Conservation (phyloP, 1,139 yeast genomes). For the Suhomyces anneliseae region DNA sequence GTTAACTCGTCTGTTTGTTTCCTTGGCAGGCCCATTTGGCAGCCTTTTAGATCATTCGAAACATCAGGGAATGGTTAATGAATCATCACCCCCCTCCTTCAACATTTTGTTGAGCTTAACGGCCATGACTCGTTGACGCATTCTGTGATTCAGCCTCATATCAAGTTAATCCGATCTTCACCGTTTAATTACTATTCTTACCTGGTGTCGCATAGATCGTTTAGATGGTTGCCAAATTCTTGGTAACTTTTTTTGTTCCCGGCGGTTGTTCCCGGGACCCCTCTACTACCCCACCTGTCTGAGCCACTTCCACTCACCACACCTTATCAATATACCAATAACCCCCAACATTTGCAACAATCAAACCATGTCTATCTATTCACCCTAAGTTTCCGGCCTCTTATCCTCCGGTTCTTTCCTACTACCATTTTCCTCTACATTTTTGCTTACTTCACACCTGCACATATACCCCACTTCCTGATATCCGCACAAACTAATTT, state of each 20-base stretch:
- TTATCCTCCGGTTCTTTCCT: not conserved
- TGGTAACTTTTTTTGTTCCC: not conserved
- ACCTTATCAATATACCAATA: not conserved
- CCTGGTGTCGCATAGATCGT: too few species aligned
- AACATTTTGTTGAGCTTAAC: too few species aligned
- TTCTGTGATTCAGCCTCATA: too few species aligned
- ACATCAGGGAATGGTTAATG: too few species aligned
- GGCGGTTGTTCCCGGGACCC: conserved; percentile 7
- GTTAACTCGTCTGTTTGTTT: too few species aligned
- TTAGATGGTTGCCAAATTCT: too few species aligned
- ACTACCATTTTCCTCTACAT: not conserved
- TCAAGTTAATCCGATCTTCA: too few species aligned
- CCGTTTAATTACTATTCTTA: too few species aligned
- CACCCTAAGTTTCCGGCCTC: not conserved
- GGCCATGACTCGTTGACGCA: too few species aligned
- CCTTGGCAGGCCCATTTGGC: too few species aligned
- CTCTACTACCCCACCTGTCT: not conserved
- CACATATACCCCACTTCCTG: not conserved
- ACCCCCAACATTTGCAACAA: not conserved
- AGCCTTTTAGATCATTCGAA: too few species aligned
- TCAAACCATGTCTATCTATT: not conserved
- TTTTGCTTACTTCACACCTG: not conserved
- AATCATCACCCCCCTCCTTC: too few species aligned
- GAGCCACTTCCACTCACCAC: not conserved
- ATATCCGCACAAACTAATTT: not conserved